Percentiles rank a stretch among this genome's conserved stretches.
phyloP scores from a whole-genome alignment of 257 asterid genomes.

The Solanum bukasovii region DNA sequence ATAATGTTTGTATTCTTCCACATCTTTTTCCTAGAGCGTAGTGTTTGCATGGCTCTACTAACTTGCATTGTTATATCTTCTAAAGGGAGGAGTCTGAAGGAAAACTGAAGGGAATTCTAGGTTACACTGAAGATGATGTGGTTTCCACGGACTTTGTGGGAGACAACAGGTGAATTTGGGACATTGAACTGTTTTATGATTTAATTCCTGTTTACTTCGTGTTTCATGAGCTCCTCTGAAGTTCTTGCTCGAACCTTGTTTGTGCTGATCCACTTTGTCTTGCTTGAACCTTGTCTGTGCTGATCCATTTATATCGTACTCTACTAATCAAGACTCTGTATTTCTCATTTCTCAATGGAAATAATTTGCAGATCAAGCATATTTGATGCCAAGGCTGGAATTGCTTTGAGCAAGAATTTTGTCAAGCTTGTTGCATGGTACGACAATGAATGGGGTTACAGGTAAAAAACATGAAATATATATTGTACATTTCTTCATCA shows the following conservation, averaged over 20 bases:
- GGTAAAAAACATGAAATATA: conserved; percentile 18
- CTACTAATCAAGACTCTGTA: background rate
- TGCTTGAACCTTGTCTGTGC: background rate
- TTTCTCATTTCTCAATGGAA: background rate
- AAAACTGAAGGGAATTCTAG: conserved; percentile 71
- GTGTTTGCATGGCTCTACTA: background rate
- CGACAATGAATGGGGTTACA: conserved; percentile 94
- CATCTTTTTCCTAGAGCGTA: background rate
- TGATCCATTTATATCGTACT: background rate
- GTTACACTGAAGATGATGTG: conserved; percentile 86
- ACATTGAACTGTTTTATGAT: background rate
- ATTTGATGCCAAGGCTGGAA: conserved; percentile 89
- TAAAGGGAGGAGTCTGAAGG: conserved; percentile 83
- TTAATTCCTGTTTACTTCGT: background rate
- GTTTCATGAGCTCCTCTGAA: background rate
- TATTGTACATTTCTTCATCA: background rate
- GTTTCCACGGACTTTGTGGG: conserved; percentile 89
- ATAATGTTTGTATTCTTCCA: background rate
- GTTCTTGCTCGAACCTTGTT: background rate
- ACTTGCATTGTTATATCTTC: background rate
- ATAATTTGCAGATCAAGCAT: conserved; percentile 61
- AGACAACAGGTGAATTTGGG: conserved; percentile 48
- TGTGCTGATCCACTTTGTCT: background rate
- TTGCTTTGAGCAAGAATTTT: conserved; percentile 59
- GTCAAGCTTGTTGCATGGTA: conserved; percentile 81